Evolutionary conservation across 2,329 filamentous ascomycete genomes (phyloP).

Genomic region (Celoporthe dispersa): DNA sequence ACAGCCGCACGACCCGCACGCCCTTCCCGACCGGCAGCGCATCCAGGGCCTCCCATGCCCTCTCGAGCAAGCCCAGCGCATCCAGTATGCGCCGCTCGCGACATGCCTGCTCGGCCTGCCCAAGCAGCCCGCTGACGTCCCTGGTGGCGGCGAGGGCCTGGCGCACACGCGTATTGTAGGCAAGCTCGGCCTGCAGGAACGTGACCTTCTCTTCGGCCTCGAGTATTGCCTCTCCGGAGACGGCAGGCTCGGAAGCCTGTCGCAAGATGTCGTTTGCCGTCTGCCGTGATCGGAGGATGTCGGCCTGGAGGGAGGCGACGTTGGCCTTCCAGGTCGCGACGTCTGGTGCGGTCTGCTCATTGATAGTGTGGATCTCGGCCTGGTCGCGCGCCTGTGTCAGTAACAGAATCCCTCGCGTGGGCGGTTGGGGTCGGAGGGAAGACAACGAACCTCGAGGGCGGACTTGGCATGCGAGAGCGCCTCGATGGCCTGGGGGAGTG

Average conservation of each 20-base stretch:
- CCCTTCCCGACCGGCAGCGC: slow-evolving; percentile 64
- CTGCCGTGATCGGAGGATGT: slow-evolving; percentile 79
- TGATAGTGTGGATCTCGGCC: slow-evolving; percentile 76
- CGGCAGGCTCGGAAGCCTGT: slow-evolving; percentile 68
- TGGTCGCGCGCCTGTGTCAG: not conserved
- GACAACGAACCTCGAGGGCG: slow-evolving; percentile 46
- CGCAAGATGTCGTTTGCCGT: slow-evolving; percentile 82
- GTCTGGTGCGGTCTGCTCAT: slow-evolving; percentile 76
- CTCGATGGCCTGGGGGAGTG: slow-evolving; percentile 47
- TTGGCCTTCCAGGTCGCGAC: slow-evolving; percentile 86
- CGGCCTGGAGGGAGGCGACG: slow-evolving; percentile 81
- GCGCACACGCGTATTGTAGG: slow-evolving; percentile 62
- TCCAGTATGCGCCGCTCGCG: slow-evolving; percentile 61
- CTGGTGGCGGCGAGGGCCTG: slow-evolving; percentile 56
- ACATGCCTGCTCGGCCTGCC: slow-evolving; percentile 62
- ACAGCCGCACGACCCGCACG: slow-evolving; percentile 65
- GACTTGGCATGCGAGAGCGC: slow-evolving; percentile 48
- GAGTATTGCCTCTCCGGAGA: slow-evolving; percentile 56
- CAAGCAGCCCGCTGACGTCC: slow-evolving; percentile 63
- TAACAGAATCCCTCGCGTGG: too few relatives aligned
- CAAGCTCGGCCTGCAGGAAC: slow-evolving; percentile 62
- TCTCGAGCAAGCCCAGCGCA: slow-evolving; percentile 60
- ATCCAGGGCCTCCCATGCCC: slow-evolving; percentile 62
- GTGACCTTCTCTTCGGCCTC: slow-evolving; percentile 58
- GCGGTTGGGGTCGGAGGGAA: not conserved